Evolutionary conservation across 345 rosid genomes (phyloP), one percentile per base, ranked within the genome.

Genomic region (Eucalyptus victrix): DNA sequence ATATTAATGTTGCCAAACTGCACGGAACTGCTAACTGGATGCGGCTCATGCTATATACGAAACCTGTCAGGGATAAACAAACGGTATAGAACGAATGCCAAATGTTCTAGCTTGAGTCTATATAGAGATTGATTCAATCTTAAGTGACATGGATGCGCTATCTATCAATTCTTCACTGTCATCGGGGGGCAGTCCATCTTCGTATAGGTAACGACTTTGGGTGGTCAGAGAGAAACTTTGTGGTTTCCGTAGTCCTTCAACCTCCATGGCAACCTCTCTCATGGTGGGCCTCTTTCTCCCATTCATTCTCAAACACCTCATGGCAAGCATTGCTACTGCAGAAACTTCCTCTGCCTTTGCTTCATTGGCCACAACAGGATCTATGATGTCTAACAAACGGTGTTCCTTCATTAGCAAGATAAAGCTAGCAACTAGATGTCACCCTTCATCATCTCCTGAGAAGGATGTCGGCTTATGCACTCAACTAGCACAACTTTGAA

Each of bases 401-500:
- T 42, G 50, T 34, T 76, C 53, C 83, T 90, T 91, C 80, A 88
- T 30, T 6, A 89, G 40, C 34, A 34, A 58, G 15, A 90, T 28
- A 45, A 91, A 90, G 53, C 40, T n/a, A 45, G 60, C 80, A 16
- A n/a, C 21, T 67, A 32, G 80, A 67, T 67, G 40, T 67, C 80
- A 2, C 42, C 80, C 80, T 32, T 67, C 6, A 3, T n/a, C 80
- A 32, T 67, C 6, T 67, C 40, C 40, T 67, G 23, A n/a, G 40
- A 67, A 67, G 40, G 80, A 67, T 32, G 80, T n/a, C 7, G 42
- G 80, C 42, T 32, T 32, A 5, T 17, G 40, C 80, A 17, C 80
- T 11, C 94, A 40, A 90, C 89, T 32, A 92, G 54, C 26, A 91
- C 95, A 32, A 92, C 94, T 9, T 92, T 90, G 30, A 93, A 94